Evolutionary conservation across 257 asterid genomes (phyloP), one percentile per base, ranked within the genome.

Genomic region (Salvia rosmarinus): DNA sequence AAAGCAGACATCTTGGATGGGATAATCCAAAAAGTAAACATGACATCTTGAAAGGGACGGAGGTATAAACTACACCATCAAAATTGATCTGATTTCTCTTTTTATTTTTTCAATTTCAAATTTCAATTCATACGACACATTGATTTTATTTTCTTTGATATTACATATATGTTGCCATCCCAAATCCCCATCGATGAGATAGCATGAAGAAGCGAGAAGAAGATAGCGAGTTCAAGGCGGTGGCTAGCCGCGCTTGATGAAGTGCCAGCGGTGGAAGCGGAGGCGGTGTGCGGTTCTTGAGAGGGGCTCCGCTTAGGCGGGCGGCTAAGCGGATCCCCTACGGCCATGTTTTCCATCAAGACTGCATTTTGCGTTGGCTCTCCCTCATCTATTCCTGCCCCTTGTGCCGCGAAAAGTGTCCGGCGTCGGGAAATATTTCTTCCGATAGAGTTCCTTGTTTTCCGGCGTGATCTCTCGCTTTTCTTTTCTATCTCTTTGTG

Each of bases 331-430:
- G 64, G 59, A 39, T 78, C 50, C 68, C 72, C 6, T 82, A 83
- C 64, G 85, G 83, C 54, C 85, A 82, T 42, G 79, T 75, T 17
- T 82, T 82, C 68, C 85, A 78, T 50, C 47, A 61, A 3, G n/a
- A 40, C 20, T 82, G 85, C 71, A 82, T 82, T 62, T 60, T 65
- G 5, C 71, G 59, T 40, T 82, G 85, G 83, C 77, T 75, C 17
- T 58, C 77, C 10, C 14, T 56, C 55, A 70, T 75, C 19, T 50
- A 35, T 50, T 78, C 83, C 0, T 82, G 85, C 67, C 83, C 85
- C 20, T 17, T 82, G 59, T 78, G 85, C 79, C 83, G 81, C 21
- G n/a, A 14, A 3, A 9, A 19, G 23, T 73, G 57, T 49, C 44
- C 75, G 49, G 40, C 57, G 70, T 62, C 75, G 14, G 49, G 5